Evolutionary conservation across 1,284 basidiomycete genomes (phyloP).

Genomic region (Fistulinella staudtii): DNA sequence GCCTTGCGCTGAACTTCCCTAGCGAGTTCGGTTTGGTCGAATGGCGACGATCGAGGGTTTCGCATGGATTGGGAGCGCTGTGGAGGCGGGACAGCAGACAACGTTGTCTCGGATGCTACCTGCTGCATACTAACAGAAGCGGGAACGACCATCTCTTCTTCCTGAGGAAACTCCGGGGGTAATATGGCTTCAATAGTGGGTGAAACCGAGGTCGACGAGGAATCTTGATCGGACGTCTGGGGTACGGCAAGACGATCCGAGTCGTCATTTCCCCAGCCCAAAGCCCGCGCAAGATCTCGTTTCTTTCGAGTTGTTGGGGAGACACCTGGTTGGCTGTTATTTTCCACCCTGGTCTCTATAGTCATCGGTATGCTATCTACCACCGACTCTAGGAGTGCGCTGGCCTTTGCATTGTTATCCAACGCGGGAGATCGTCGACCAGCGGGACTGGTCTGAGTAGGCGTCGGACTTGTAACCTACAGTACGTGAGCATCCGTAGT

Average conservation of each 20-base stretch:
- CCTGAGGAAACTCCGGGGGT: conserved; percentile 19
- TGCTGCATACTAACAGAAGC: conserved; percentile 6
- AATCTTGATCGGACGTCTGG: conserved; percentile 16
- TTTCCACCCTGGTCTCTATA: conserved; percentile 30
- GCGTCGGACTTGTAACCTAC: conserved; percentile 55
- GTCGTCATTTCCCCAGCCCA: conserved; percentile 52
- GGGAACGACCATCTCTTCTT: conserved; percentile 16
- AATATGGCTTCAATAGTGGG: conserved; percentile 30
- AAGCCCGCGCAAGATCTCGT: conserved; percentile 64
- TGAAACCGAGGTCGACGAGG: conserved; percentile 25
- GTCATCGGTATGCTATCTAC: conserved; percentile 57
- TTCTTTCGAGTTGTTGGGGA: conserved; percentile 58
- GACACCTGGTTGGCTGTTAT: conserved; percentile 27
- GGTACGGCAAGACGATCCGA: conserved; percentile 29
- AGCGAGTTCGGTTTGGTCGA: conserved; percentile 51
- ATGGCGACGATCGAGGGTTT: conserved; percentile 37
- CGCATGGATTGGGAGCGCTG: conserved; percentile 33
- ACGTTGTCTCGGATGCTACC: conserved; percentile 1
- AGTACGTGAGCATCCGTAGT: conserved; percentile 7
- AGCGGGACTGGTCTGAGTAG: conserved; percentile 23
- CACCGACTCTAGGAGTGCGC: conserved; percentile 62
- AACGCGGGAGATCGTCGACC: conserved; percentile 33
- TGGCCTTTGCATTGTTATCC: conserved; percentile 55
- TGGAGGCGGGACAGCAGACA: conserved; percentile 23
- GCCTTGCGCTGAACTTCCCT: conserved; percentile 66